Conservation (phyloP, 768 basidiomycete genomes). For the Tremella fuciformis region DNA sequence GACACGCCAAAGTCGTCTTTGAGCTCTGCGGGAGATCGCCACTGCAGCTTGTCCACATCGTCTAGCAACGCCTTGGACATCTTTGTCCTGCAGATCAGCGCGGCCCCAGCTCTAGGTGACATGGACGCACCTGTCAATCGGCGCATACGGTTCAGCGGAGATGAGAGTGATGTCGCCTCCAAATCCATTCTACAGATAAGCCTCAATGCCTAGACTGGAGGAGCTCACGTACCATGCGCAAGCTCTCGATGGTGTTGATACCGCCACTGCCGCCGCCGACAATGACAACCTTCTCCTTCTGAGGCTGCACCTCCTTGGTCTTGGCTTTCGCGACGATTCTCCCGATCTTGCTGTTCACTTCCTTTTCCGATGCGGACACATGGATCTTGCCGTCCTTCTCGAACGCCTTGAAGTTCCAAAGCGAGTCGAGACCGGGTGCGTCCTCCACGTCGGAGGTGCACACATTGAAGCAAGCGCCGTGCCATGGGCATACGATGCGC, state of each 20-base stretch:
- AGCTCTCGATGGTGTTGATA: slow-evolving; percentile 71
- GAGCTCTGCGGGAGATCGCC: slow-evolving; percentile 67
- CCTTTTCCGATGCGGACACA: slow-evolving; percentile 68
- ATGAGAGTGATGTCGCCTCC: slow-evolving; percentile 72
- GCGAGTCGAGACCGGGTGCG: slow-evolving; percentile 73
- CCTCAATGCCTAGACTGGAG: background rate
- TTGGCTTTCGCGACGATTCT: slow-evolving; percentile 57
- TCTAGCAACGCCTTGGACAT: slow-evolving; percentile 80
- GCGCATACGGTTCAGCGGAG: slow-evolving; percentile 72
- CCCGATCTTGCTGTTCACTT: slow-evolving; percentile 65
- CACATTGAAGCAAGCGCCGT: slow-evolving; percentile 87
- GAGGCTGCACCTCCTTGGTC: slow-evolving; percentile 53
- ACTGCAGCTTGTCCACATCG: slow-evolving; percentile 74
- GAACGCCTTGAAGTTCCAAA: slow-evolving; percentile 73
- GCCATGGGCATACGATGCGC: slow-evolving; percentile 81
- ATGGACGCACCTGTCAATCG: slow-evolving; percentile 69
- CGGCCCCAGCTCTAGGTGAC: slow-evolving; percentile 3
- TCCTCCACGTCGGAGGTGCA: slow-evolving; percentile 68
- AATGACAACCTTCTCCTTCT: slow-evolving; percentile 64
- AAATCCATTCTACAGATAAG: slow-evolving; percentile 64
- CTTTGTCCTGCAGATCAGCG: slow-evolving; percentile 64
- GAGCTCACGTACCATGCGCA: slow-evolving; percentile 64
- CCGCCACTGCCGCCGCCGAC: slow-evolving; percentile 83
- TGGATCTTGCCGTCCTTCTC: slow-evolving; percentile 67
- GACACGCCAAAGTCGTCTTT: slow-evolving; percentile 59